Conservation (phyloP, 352 stramenopile species). For the Hyaloperonospora brassicae region DNA sequence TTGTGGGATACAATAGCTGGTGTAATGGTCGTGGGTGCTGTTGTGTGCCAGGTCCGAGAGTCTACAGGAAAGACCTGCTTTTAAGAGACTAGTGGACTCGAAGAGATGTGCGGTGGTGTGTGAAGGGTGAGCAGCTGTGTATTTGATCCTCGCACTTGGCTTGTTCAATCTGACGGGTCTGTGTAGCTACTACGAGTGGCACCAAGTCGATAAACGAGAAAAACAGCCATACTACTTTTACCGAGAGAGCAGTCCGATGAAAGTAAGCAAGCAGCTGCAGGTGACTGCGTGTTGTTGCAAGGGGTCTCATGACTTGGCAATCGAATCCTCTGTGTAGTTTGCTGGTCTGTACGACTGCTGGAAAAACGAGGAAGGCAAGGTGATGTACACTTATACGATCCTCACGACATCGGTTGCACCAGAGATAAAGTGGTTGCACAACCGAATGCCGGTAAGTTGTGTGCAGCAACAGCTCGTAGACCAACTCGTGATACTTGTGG, state of each 20-base stretch:
- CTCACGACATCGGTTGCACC: conserved; percentile 70
- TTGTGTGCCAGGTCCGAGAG: conserved; percentile 46
- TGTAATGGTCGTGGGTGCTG: conserved; percentile 1
- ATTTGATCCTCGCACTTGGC: neutral
- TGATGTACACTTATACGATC: conserved; percentile 81
- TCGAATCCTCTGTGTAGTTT: conserved; percentile 35
- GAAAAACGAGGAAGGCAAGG: conserved; percentile 51
- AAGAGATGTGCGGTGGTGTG: conserved; percentile 78
- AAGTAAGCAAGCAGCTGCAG: conserved; percentile 27
- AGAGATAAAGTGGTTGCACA: conserved; percentile 78
- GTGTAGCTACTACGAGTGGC: conserved; percentile 86
- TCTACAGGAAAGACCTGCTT: conserved; percentile 61
- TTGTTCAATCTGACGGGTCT: neutral
- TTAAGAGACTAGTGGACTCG: conserved; percentile 58
- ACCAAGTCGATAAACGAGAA: conserved; percentile 75
- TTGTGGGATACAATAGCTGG: neutral
- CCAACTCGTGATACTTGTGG: neutral
- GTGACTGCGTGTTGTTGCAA: neutral
- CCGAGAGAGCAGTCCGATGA: conserved; percentile 34
- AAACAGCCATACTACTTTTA: conserved; percentile 89
- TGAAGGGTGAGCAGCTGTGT: conserved; percentile 40
- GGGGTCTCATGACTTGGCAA: neutral
- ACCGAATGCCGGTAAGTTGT: conserved; percentile 65
- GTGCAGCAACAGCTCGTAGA: neutral
- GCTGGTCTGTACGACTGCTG: conserved; percentile 83